These are phyloP conservation scores for Ogataea allantospora DNA, from an alignment of 805 yeast species.

Conservation along the genomic window DNA sequence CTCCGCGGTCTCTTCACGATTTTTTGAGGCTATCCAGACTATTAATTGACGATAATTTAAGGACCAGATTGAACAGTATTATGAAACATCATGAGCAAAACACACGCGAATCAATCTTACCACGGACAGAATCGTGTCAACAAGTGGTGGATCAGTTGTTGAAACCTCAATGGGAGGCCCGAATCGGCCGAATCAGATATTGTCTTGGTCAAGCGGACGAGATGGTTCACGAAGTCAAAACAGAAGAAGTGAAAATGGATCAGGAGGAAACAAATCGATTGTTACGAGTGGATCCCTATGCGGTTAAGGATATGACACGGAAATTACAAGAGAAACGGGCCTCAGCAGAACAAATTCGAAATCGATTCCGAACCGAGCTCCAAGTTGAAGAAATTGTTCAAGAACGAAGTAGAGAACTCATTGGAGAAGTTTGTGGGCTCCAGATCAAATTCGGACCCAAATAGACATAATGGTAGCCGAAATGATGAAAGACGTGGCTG, in stretches of 20 bases:
- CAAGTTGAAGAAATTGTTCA: conserved; percentile 42
- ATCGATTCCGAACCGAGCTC: conserved; percentile 41
- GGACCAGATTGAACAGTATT: conserved; percentile 41
- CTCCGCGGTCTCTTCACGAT: conserved; percentile 34
- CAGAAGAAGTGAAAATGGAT: conserved; percentile 19
- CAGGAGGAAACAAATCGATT: conserved; percentile 22
- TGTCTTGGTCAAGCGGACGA: conserved; percentile 37
- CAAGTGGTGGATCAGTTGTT: conserved; percentile 37
- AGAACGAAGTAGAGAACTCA: conserved; percentile 33
- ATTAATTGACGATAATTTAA: conserved; percentile 46
- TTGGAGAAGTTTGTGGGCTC: conserved; percentile 28
- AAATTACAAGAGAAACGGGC: conserved; percentile 30
- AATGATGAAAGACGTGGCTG: conserved; percentile 11
- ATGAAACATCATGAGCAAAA: conserved; percentile 30
- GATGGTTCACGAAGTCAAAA: conserved; percentile 33
- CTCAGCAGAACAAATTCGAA: conserved; percentile 30
- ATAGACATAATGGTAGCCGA: too few relatives aligned
- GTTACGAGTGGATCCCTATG: conserved; percentile 51
- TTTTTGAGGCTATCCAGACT: conserved; percentile 38
- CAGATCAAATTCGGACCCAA: too few relatives aligned
- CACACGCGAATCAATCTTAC: conserved; percentile 22
- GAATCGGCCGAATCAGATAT: conserved; percentile 40
- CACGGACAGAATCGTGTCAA: conserved; percentile 32
- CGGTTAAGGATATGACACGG: conserved; percentile 38
- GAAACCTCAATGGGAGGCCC: conserved; percentile 47